Evolutionary conservation across 1,284 basidiomycete species (phyloP).

Genomic region (Cutaneotrichosporon mucoides): DNA sequence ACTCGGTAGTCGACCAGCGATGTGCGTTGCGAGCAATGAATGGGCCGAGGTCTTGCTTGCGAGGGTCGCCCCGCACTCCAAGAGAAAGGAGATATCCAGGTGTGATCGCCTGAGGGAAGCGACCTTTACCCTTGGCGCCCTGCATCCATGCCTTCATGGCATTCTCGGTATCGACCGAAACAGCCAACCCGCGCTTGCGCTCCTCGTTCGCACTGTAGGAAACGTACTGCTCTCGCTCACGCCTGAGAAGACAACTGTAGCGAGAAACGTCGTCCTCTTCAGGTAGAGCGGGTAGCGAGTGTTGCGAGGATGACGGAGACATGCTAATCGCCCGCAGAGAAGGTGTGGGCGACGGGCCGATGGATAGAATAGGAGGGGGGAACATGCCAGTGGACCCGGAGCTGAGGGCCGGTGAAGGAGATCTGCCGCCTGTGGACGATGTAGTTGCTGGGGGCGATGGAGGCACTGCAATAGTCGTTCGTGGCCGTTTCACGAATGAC

Average conservation of each 20-base stretch:
- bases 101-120: conserved; percentile 21
- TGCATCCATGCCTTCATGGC: conserved; percentile 29
- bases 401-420: not conserved
- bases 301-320: conserved; percentile 7
- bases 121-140: conserved; percentile 11
- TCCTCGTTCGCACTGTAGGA: conserved; percentile 14
- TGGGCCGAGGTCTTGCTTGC: conserved; percentile 19
- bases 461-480: not conserved
- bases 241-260: conserved; percentile 28
- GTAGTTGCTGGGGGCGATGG: conserved; percentile 6
- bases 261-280: not conserved
- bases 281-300: not conserved
- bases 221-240: conserved; percentile 32
- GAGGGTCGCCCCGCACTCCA: conserved; percentile 24
- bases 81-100: conserved; percentile 23
- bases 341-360: not conserved
- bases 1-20: conserved; percentile 30
- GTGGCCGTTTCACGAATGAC: not conserved
- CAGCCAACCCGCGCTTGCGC: conserved; percentile 5
- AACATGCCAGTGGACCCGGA: not conserved
- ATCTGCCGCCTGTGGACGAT: not conserved
- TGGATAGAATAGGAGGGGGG: not conserved
- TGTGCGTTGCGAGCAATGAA: conserved; percentile 18
- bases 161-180: conserved; percentile 19
- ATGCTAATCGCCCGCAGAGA: conserved; percentile 13